Percentiles rank a stretch among this genome's conserved stretches.
Evolutionary conservation across 1,139 yeast species (phyloP).

Genomic region (Cylindricascospora bacillispora): DNA sequence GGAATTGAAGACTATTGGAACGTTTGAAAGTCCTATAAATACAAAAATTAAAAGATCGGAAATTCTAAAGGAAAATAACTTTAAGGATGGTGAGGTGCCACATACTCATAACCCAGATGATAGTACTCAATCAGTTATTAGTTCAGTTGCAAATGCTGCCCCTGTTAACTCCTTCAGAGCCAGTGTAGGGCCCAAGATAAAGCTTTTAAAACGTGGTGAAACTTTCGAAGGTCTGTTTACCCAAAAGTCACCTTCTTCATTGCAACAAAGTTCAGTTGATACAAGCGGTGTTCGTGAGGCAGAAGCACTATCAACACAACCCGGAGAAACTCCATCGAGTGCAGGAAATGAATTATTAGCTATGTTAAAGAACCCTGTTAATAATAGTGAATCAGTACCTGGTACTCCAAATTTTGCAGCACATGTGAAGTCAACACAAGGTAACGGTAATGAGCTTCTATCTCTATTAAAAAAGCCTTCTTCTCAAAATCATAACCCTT

Average conservation of each 20-base stretch:
- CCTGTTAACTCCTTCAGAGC: constrained; percentile 2
- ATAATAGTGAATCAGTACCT: background rate
- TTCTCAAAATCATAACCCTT: background rate
- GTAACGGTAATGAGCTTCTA: constrained; percentile 2
- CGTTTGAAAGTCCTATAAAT: constrained; percentile 16
- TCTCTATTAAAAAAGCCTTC: constrained; percentile 2
- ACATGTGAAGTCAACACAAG: constrained; percentile 3
- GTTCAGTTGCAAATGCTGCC: constrained; percentile 2
- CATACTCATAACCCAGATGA: constrained; percentile 26
- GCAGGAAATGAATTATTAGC: constrained; percentile 3
- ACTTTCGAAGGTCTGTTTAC: constrained; percentile 6
- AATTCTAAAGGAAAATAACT: constrained; percentile 5
- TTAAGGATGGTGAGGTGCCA: constrained; percentile 26
- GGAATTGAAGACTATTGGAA: constrained; percentile 7
- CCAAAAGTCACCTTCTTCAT: background rate
- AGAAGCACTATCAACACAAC: constrained; percentile 5
- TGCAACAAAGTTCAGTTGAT: background rate
- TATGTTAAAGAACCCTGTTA: constrained; percentile 4
- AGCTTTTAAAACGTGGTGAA: constrained; percentile 25
- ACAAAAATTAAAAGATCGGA: constrained; percentile 2
- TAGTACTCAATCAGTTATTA: constrained; percentile 5
- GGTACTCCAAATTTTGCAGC: constrained; percentile 5
- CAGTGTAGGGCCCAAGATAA: constrained; percentile 15
- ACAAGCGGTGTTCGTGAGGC: constrained; percentile 1
- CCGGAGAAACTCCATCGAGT: background rate